Conservation (phyloP, 305 asterid species). For the Withania somnifera region DNA sequence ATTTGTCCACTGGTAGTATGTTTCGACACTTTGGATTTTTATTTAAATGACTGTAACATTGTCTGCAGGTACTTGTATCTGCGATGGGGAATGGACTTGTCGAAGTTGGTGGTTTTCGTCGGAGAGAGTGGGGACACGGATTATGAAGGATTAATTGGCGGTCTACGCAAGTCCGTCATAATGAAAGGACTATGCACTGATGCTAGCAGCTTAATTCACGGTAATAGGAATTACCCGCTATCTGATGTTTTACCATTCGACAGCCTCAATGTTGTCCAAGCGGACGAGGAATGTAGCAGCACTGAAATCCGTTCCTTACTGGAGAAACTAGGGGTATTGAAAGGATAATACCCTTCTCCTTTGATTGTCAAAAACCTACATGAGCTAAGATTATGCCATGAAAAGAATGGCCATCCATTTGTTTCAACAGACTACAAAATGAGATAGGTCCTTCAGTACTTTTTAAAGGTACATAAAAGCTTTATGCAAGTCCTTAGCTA, state of each 20-base stretch:
- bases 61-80: constrained; percentile 70
- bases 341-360: constrained; percentile 14
- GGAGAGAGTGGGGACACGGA: constrained; percentile 99
- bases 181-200: constrained; percentile 57
- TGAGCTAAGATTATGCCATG: not conserved
- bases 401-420: not conserved
- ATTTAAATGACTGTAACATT: not conserved
- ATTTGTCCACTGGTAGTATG: not conserved
- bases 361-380: not conserved
- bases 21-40: not conserved
- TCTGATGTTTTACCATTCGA: constrained; percentile 60
- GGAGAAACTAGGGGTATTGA: constrained; percentile 38
- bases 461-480: not conserved
- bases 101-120: constrained; percentile 77
- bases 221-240: constrained; percentile 69
- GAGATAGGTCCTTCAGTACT: not conserved
- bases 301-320: constrained; percentile 41
- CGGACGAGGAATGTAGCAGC: constrained; percentile 40
- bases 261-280: constrained; percentile 51
- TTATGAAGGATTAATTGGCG: constrained; percentile 92
- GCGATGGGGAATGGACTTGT: constrained; percentile 93
- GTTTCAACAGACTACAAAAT: not conserved
- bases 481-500: not conserved
- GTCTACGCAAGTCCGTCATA: constrained; percentile 75
- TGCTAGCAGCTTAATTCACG: constrained; percentile 50